Conservation (phyloP, 352 stramenopile species). For the Phytophthora idaei region DNA sequence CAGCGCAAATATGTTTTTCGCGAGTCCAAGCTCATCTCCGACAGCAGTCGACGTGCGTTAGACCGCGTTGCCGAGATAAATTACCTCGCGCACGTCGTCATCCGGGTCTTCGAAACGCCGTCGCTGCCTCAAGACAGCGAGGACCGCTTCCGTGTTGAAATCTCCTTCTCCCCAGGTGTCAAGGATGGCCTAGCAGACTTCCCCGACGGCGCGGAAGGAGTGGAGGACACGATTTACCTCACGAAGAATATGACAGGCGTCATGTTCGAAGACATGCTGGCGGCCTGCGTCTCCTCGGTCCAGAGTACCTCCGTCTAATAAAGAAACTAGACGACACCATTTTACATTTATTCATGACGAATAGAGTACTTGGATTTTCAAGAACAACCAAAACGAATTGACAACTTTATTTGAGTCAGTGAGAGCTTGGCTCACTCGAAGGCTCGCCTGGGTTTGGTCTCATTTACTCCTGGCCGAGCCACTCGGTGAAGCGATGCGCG, state of each 20-base stretch:
- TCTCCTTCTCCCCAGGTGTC: conserved; percentile 82
- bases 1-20: conserved; percentile 84
- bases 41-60: conserved; percentile 69
- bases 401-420: conserved; percentile 24
- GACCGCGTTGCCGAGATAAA: conserved; percentile 95
- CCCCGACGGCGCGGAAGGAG: conserved; percentile 23
- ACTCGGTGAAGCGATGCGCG: conserved; percentile 80
- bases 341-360: conserved; percentile 15
- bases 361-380: conserved; percentile 24
- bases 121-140: conserved; percentile 82
- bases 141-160: conserved; percentile 86
- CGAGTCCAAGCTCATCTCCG: conserved; percentile 82
- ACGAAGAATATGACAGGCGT: conserved; percentile 87
- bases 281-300: conserved; percentile 81
- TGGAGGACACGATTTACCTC: conserved; percentile 82
- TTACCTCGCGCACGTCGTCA: conserved; percentile 99
- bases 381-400: conserved; percentile 16
- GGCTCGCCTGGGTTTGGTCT: background rate
- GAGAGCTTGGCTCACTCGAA: background rate
- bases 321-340: conserved; percentile 1
- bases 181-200: conserved; percentile 41
- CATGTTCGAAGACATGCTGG: conserved; percentile 91
- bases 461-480: conserved; percentile 81
- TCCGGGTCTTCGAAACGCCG: conserved; percentile 98
- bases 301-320: conserved; percentile 43